These are phyloP conservation scores for Phialemonium atrogriseum DNA, from an alignment of 2,329 filamentous ascomycete genomes.

Conservation along the genomic window DNA sequence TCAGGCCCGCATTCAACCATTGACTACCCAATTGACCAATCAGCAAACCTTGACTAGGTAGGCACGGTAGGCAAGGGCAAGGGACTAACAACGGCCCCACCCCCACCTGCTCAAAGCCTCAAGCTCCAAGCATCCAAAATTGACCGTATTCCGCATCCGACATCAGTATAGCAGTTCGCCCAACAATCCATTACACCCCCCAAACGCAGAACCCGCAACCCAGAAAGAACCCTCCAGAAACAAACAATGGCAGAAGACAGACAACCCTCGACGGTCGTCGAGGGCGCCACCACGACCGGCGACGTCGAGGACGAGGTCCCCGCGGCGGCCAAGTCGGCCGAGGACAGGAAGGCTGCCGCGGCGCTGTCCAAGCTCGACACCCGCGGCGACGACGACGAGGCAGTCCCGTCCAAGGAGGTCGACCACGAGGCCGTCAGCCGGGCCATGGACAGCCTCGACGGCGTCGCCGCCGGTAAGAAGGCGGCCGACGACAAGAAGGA, in stretches of 20 bases:
- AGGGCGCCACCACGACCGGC: conserved; percentile 51
- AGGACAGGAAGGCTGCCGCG: conserved; percentile 69
- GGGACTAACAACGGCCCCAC: too few relatives aligned
- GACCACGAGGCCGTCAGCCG: conserved; percentile 64
- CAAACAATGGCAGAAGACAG: conserved; percentile 52
- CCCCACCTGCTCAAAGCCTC: too few relatives aligned
- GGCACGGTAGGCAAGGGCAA: too few relatives aligned
- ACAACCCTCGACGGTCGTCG: conserved; percentile 48
- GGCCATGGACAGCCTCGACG: conserved; percentile 58
- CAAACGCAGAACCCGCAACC: too few relatives aligned
- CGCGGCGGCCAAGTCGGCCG: conserved; percentile 53
- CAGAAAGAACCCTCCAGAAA: too few relatives aligned
- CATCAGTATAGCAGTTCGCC: too few relatives aligned
- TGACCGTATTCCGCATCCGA: too few relatives aligned
- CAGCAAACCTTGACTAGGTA: too few relatives aligned
- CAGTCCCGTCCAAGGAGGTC: conserved; percentile 45
- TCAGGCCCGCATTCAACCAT: too few relatives aligned
- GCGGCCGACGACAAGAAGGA: conserved; percentile 31
- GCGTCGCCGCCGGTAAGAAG: conserved; percentile 19
- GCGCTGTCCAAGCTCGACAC: conserved; percentile 64
- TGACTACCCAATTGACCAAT: too few relatives aligned
- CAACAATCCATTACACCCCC: too few relatives aligned
- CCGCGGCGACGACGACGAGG: conserved; percentile 36
- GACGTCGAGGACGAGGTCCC: conserved; percentile 50
- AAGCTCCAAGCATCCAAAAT: too few relatives aligned